Percentiles rank a stretch among this genome's conserved stretches.
phyloP scores from a whole-genome alignment of 2,329 filamentous ascomycete species.

The Tolypocladium capitatum region DNA sequence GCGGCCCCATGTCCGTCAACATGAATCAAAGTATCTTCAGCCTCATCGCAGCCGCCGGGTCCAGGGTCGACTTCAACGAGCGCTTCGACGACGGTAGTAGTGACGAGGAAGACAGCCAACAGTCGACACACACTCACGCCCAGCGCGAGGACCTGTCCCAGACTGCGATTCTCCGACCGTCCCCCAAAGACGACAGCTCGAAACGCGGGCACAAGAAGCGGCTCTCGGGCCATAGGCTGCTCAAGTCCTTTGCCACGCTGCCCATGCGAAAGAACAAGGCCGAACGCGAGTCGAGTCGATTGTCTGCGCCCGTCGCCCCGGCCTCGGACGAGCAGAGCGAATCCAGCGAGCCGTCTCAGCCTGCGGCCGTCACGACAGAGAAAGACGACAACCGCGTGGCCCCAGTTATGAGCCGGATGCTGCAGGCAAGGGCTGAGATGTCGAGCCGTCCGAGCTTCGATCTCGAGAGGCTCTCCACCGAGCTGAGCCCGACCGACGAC shows the following conservation, averaged over 20 bases:
- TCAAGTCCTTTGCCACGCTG: slow-evolving; percentile 52
- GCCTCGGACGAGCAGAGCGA: slow-evolving; percentile 17
- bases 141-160: slow-evolving; percentile 26
- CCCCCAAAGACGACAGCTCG: slow-evolving; percentile 15
- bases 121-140: slow-evolving; percentile 27
- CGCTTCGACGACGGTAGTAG: slow-evolving; percentile 69
- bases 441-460: slow-evolving; percentile 45
- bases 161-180: slow-evolving; percentile 25
- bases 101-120: slow-evolving; percentile 61
- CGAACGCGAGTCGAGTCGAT: slow-evolving; percentile 27
- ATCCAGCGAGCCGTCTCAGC: slow-evolving; percentile 9
- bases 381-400: slow-evolving; percentile 36
- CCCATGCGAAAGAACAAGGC: slow-evolving; percentile 30
- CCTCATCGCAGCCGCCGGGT: slow-evolving; percentile 78
- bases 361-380: slow-evolving; percentile 9
- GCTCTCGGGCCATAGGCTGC: slow-evolving; percentile 50
- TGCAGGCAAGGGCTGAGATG: slow-evolving; percentile 57
- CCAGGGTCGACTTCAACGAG: slow-evolving; percentile 67
- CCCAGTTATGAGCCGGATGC: slow-evolving; percentile 65
- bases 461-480: slow-evolving; percentile 31
- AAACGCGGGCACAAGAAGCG: slow-evolving; percentile 37
- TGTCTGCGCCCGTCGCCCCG: slow-evolving; percentile 20
- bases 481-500: slow-evolving; percentile 19
- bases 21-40: slow-evolving; percentile 95
- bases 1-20: slow-evolving; percentile 45